Evolutionary conservation across 331 rosid species (phyloP), one percentile per base, ranked within the genome.

Genomic region (Telfairia occidentalis): DNA sequence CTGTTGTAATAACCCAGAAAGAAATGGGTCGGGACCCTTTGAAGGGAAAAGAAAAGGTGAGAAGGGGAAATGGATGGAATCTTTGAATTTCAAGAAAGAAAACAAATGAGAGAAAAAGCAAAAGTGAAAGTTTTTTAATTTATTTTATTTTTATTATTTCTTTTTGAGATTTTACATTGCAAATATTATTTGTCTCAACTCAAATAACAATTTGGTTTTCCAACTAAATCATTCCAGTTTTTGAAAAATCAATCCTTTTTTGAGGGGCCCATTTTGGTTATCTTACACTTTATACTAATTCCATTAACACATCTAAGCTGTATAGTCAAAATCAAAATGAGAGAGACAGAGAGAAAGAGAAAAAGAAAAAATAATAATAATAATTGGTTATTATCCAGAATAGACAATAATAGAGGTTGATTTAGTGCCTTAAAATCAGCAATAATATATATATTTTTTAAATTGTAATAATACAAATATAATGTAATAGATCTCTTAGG

Each of bases 21-120:
- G 30, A 46, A 70, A 30, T 24, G 30, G 38, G 75, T 15, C 23
- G 75, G 43, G 74, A 42, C 57, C 74, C 74, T 43, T 7, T 60
- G 42, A 32, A 37, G 29, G n/a, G n/a, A 58, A 38, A 13, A 37
- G 7, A 67, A 67, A 67, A 50, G 66, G 54, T 37, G 18, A 64
- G 42, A 9, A 48, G 48, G 30, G 60, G 77, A 61, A 87, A 81
- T 81, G 76, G 84, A 90, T 76, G 88, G 98, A 92, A 92, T 92
- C 97, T 89, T 90, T 90, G 84, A 89, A 85, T 89, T 89, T 87
- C 80, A 86, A 83, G 82, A 78, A 85, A 52, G 45, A 40, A 80
- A 65, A 77, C 76, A 46, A 76, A n/a, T n/a, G 37, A 53, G 75
- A 69, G 48, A 73, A 53, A 53, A 43, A 83, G 65, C 72, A 65